Evolutionary conservation across 1,139 yeast genomes (phyloP), one percentile per base, ranked within the genome.

Genomic region (Eremothecium gossypii): DNA sequence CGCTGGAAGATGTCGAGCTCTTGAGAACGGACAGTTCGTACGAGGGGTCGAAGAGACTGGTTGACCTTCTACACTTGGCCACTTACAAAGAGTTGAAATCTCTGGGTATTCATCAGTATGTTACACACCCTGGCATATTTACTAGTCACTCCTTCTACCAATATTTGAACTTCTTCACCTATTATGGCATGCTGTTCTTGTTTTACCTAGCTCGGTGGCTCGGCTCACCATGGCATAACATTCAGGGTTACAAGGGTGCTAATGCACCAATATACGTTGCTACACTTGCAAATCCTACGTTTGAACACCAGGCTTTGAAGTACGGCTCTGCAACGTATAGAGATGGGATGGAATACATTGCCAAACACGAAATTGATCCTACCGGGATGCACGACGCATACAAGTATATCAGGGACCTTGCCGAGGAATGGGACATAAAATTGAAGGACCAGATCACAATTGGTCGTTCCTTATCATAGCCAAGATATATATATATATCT

Each of bases 111-210:
- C 68, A 68, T 36, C 89, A 83, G 55, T 85, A 83, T 63, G 67
- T 91, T 36, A 79, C 84, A 7, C 96, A 91, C 49, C 99, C 99
- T 0, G 99, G 99, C 11, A 85, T 93, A 30, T 87, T 93, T 63
- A 80, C 83, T 27, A 83, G 95, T 45, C 81, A 81, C 49, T 82
- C 94, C 2, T 85, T 84, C 54, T 79, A 76, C 57, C 76, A 83
- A 47, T 83, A 74, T 50, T 71, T 93, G 60, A 86, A 86, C 58
- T 63, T 82, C 7, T 69, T 87, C 60, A 79, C 95, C 1, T 84
- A 78, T 58, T 77, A 83, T 49, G 94, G 95, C 8, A 91, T 91
- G 97, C 59, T 87, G 49, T 49, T 78, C 38, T 67, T 87, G 58
- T 91, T 93, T 59, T 87, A 86, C 59, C 36, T 87, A n/a, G 94